Evolutionary conservation across 345 rosid species (phyloP).

Genomic region (Aquilaria sinensis): DNA sequence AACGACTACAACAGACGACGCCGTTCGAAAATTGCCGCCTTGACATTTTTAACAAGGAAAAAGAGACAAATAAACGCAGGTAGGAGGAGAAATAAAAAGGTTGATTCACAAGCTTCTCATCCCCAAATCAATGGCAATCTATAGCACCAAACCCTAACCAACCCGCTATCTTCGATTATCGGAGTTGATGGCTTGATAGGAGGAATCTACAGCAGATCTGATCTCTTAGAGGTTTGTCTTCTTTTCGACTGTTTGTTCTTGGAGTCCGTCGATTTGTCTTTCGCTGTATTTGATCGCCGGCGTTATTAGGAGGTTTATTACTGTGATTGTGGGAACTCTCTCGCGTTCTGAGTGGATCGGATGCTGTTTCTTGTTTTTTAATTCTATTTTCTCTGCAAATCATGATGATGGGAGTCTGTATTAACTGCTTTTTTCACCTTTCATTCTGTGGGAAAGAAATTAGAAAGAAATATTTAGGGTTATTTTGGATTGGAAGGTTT

Average conservation of each 20-base stretch:
- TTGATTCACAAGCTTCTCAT: constrained; percentile 26
- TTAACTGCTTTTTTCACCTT: neutral
- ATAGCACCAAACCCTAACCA: constrained; percentile 29
- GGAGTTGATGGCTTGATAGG: constrained; percentile 19
- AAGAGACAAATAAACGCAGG: neutral
- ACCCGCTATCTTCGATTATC: neutral
- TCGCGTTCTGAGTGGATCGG: constrained; percentile 8
- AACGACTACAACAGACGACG: neutral
- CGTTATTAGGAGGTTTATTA: constrained; percentile 1
- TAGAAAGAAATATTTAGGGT: neutral
- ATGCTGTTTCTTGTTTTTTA: neutral
- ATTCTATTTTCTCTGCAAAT: neutral
- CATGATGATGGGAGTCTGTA: neutral
- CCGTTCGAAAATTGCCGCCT: neutral
- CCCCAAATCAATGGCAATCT: constrained; percentile 15
- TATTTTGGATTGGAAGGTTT: too few relatives aligned
- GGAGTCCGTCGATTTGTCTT: neutral
- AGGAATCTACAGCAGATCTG: constrained; percentile 20
- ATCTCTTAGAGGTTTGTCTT: constrained; percentile 15
- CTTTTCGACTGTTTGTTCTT: neutral
- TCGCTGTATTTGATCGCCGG: neutral
- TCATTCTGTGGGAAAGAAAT: neutral
- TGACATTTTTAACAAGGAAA: neutral
- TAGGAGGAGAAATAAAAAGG: constrained; percentile 12
- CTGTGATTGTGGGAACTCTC: neutral